Conservation (phyloP, 306 rosid species). For the Sicyos baderoa region DNA sequence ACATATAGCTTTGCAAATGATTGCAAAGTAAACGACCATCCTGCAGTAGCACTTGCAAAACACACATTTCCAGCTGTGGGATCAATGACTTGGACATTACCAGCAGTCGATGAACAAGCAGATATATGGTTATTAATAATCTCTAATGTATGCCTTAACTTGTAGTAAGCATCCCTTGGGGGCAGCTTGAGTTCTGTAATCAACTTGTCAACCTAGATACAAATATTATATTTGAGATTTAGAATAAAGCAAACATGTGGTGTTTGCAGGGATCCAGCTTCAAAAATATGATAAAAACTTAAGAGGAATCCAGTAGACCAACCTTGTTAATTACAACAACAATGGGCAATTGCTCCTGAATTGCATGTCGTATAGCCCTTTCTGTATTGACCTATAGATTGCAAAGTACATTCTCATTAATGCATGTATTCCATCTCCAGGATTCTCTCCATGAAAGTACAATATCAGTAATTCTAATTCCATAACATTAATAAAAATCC, state of each 20-base stretch:
- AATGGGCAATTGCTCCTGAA: slow-evolving; percentile 79
- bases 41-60: slow-evolving; percentile 91
- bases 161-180: slow-evolving; percentile 92
- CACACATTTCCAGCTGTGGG: slow-evolving; percentile 95
- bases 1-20: slow-evolving; percentile 83
- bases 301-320: background rate
- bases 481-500: background rate
- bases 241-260: background rate
- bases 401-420: slow-evolving; percentile 19
- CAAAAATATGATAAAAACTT: slow-evolving; percentile 13
- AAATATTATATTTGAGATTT: background rate
- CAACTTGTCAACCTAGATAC: slow-evolving; percentile 73
- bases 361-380: slow-evolving; percentile 97
- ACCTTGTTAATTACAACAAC: slow-evolving; percentile 96
- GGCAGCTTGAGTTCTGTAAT: slow-evolving; percentile 94
- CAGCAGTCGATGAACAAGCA: slow-evolving; percentile 84
- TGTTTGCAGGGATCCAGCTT: background rate
- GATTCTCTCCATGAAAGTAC: background rate
- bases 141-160: slow-evolving; percentile 85
- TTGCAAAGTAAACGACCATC: slow-evolving; percentile 93
- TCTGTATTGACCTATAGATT: slow-evolving; percentile 76
- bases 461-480: background rate
- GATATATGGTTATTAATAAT: slow-evolving; percentile 75
- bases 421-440: background rate
- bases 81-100: slow-evolving; percentile 76